Conservation (phyloP, 2,329 filamentous ascomycete species). For the Paecilomyces niveus region DNA sequence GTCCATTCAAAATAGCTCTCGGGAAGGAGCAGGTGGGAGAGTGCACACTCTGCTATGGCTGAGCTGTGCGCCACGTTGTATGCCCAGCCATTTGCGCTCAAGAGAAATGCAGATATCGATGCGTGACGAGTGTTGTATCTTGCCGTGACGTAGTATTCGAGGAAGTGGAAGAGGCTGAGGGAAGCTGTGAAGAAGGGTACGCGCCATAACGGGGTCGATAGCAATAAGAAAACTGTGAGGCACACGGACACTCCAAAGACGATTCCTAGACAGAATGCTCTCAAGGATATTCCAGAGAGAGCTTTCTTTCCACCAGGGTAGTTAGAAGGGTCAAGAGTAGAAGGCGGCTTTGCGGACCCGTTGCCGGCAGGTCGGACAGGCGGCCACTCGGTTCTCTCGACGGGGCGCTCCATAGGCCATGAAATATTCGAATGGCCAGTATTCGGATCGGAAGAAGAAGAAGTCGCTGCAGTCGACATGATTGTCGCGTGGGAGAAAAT, state of each 20-base stretch:
- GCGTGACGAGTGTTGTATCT: constrained; percentile 71
- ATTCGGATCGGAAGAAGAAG: constrained; percentile 8
- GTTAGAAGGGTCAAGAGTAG: constrained; percentile 21
- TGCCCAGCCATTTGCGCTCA: constrained; percentile 73
- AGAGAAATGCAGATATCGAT: constrained; percentile 67
- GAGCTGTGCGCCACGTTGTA: constrained; percentile 77
- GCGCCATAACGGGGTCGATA: constrained; percentile 47
- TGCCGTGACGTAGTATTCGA: constrained; percentile 91
- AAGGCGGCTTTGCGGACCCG: constrained; percentile 3
- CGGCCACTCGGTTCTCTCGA: constrained; percentile 10
- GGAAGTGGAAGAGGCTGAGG: constrained; percentile 82
- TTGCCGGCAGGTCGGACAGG: constrained; percentile 8
- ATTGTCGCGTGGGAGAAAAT: neutral
- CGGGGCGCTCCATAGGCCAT: constrained; percentile 7
- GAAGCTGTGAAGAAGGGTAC: constrained; percentile 47
- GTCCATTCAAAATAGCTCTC: constrained; percentile 41
- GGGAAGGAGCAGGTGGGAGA: constrained; percentile 21
- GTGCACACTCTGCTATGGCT: constrained; percentile 65
- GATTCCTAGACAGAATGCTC: constrained; percentile 38
- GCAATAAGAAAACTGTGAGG: constrained; percentile 20
- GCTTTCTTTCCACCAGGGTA: constrained; percentile 35
- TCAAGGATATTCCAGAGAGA: constrained; percentile 37
- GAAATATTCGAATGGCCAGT: constrained; percentile 10
- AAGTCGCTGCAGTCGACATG: constrained; percentile 6
- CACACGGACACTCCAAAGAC: constrained; percentile 29